Base-by-base conservation (phyloP, 805 yeast genomes). In the Zygotorulaspora chibaensis region DNA sequence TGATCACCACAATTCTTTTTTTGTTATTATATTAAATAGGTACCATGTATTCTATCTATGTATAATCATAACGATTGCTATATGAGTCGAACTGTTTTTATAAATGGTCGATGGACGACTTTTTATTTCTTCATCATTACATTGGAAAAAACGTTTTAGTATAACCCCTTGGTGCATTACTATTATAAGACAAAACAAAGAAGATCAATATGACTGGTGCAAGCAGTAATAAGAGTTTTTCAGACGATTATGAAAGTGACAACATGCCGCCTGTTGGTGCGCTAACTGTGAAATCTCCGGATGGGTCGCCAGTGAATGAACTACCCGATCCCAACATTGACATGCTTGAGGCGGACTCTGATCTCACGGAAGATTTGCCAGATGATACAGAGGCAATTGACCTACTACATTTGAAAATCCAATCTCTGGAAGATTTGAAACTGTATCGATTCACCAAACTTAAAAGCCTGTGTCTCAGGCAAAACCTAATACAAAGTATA, bases 401-500 rank as follows among this genome's bases (percentile, higher is more conserved):
- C 42, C 66, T 87, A 51, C 71, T 84, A 15, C 95, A 87, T 59
- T 66, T 84, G 60, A 85, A 84, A 65, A 79, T 87, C 34, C 58
- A 70, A 8, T 76, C 84, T 0, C 57, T 88, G 57, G 83, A 79
- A 44, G 87, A 75, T 48, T 69, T 87, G 53, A 70, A 77, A 27
- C 66, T 87, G 38, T 62, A 59, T 11, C 69, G 87, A 46, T 87
- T 89, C 61, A 59, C 61, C 2, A 65, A 77, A 25, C 68, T 89
- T 48, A 81, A 77, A 53, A 61, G 72, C 3, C 68, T 91, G 16
- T 84, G 89, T 50, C 71, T 93, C 48, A 77, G 99, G 61, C 96
- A 89, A 59, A 93, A 93, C 64, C 69, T 88, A 52, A 71, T 93
- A 33, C 81, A 84, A 25, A 76, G 84, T n/a, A 73, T 90, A 31